These are phyloP conservation scores for Ailanthus altissimus DNA, from an alignment of 345 rosid species.

Conservation along the genomic window DNA sequence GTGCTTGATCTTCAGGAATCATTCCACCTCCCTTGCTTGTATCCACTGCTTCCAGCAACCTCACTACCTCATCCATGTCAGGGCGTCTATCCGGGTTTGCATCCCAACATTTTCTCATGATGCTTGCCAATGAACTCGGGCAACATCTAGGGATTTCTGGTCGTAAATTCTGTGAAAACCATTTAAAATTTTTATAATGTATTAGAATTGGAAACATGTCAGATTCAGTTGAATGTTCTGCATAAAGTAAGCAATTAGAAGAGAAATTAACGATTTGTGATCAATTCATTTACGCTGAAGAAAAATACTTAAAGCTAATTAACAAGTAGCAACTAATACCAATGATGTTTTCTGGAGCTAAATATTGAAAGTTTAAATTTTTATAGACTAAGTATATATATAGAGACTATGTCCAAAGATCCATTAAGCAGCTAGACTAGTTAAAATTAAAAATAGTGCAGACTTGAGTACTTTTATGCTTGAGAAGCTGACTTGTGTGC, in stretches of 20 bases:
- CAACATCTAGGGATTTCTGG: slow-evolving; percentile 82
- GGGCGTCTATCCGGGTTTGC: slow-evolving; percentile 67
- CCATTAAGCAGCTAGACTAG: neutral
- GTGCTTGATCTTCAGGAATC: slow-evolving; percentile 75
- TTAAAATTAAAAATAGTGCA: neutral
- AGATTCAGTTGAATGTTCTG: neutral
- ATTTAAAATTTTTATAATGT: neutral
- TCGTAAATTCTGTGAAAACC: slow-evolving; percentile 57
- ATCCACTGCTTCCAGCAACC: slow-evolving; percentile 63
- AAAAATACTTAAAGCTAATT: neutral
- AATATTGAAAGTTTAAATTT: neutral
- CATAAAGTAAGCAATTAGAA: neutral
- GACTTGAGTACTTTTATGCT: neutral
- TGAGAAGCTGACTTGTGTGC: neutral
- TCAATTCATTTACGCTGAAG: neutral
- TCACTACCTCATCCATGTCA: slow-evolving; percentile 80
- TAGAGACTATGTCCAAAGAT: neutral
- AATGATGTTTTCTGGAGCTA: neutral
- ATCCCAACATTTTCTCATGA: slow-evolving; percentile 86
- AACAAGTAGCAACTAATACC: neutral
- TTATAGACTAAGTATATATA: neutral
- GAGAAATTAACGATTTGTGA: neutral
- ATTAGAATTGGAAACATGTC: neutral
- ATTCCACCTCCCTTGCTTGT: slow-evolving; percentile 91
- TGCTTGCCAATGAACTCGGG: slow-evolving; percentile 59